Evolutionary conservation across 768 basidiomycete genomes (phyloP).

Genomic region (Agrocybe praecox): DNA sequence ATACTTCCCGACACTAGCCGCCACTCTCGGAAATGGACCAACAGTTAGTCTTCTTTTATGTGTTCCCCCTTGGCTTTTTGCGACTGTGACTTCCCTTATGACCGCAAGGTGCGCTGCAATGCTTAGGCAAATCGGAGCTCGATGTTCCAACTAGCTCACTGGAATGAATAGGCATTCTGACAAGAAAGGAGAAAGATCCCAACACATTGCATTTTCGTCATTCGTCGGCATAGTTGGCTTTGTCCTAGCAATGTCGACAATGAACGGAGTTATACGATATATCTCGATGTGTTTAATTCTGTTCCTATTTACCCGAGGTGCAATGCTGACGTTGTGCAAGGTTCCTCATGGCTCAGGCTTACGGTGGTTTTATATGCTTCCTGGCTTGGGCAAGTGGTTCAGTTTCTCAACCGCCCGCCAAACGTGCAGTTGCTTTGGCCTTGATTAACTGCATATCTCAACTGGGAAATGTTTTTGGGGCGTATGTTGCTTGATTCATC

Average conservation of each 20-base stretch:
- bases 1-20: constrained; percentile 77
- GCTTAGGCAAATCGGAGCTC: background rate
- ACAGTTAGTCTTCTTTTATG: constrained; percentile 76
- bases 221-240: constrained; percentile 72
- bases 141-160: background rate
- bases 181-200: constrained; percentile 71
- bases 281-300: constrained; percentile 52
- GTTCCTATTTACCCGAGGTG: background rate
- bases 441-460: constrained; percentile 82
- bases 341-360: constrained; percentile 78
- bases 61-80: constrained; percentile 79
- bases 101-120: constrained; percentile 40
- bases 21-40: constrained; percentile 67
- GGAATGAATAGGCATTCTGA: constrained; percentile 67
- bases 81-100: constrained; percentile 59
- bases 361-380: constrained; percentile 72
- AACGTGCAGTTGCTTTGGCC: constrained; percentile 86
- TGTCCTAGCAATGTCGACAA: constrained; percentile 69
- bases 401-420: constrained; percentile 71
- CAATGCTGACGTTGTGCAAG: constrained; percentile 31
- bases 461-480: constrained; percentile 82
- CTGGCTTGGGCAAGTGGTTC: constrained; percentile 54
- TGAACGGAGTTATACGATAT: constrained; percentile 71
- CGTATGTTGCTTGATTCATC: constrained; percentile 57
- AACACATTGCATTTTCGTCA: constrained; percentile 62